A percentile compares a stretch with the other conserved stretches of the same genome.
Conservation (phyloP, 352 stramenopile species). For the Phytophthora lateralis region DNA sequence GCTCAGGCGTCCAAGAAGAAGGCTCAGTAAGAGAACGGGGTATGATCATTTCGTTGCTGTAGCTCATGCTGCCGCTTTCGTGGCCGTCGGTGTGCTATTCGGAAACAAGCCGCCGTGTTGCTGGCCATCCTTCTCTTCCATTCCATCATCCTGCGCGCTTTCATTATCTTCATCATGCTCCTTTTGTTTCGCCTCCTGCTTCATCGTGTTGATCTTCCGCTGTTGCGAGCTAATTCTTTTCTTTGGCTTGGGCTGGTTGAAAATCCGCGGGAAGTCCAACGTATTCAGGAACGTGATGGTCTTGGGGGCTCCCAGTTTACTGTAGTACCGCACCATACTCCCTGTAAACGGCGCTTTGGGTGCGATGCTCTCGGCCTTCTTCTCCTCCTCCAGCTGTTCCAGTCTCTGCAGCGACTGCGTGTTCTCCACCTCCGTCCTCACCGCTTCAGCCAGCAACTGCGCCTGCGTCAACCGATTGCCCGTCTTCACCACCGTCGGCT, state of each 20-base stretch:
- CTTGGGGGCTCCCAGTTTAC: constrained; percentile 62
- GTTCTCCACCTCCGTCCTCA: constrained; percentile 82
- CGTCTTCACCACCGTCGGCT: constrained; percentile 39
- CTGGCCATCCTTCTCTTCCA: constrained; percentile 36
- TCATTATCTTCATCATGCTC: constrained; percentile 43
- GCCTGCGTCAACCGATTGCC: constrained; percentile 69
- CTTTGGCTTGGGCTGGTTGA: constrained; percentile 63
- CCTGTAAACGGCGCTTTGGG: constrained; percentile 77
- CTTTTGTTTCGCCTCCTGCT: constrained; percentile 33
- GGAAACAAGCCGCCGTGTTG: constrained; percentile 33
- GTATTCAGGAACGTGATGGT: constrained; percentile 87
- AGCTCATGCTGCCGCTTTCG: constrained; percentile 28
- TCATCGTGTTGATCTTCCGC: constrained; percentile 35
- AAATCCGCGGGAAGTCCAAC: constrained; percentile 64
- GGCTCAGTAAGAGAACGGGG: constrained; percentile 42
- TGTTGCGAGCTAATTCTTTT: constrained; percentile 55
- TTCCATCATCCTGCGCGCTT: constrained; percentile 25
- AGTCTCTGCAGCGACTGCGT: constrained; percentile 76
- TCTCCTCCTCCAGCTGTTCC: constrained; percentile 85
- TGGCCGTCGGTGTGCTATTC: constrained; percentile 20
- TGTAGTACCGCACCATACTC: constrained; percentile 75
- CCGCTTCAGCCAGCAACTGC: constrained; percentile 72
- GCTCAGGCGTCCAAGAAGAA: constrained; percentile 72
- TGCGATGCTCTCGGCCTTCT: constrained; percentile 65
- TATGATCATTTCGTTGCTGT: background rate